Evolutionary conservation across 2,329 filamentous ascomycete species (phyloP), one percentile per base, ranked within the genome.

Genomic region (Fusarium multiceps): DNA sequence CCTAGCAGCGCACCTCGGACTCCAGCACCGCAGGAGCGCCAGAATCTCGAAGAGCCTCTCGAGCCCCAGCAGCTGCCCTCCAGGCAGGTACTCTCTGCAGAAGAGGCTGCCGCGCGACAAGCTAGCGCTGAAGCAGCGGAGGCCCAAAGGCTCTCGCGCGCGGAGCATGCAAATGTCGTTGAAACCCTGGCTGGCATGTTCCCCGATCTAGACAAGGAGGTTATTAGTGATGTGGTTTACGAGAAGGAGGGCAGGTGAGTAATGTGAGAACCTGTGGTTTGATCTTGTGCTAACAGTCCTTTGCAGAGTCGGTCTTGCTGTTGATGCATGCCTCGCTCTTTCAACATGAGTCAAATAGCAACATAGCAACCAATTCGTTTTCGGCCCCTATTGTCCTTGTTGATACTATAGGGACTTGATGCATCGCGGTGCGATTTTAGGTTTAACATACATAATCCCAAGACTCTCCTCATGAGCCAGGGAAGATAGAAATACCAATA

Each of bases 181-280:
- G 96, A 98, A 81, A 98, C 96, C 37, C 82, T 99, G 60, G 90
- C 93, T 49, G 92, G 93, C 74, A 99, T 99, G 96, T 99, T 99
- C 79, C 96, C 96, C 1, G 94, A 97, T 77, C 84, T 99, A 53
- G 96, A 99, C 79, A 89, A 90, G 75, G 97, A 99, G 50, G 88
- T 99, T 40, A 98, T 99, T 77, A 94, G 94, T 75, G 96, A 99
- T 82, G 96, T 99, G 42, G 96, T 99, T 27, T 90, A 95, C 78
- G 89, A 97, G 83, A 98, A 99, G 82, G 91, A 98, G 80, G 97
- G 96, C 78, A 89, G 93, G 93, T 95, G 80, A 83, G 92, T 87
- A 20, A 45, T 60, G 20, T 6, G 14, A 20, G 10, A 30, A 9
- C 4, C 4, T 27, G 14, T 43, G 7, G 7, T 49, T n/a, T 18